phyloP scores from a whole-genome alignment of 2,329 filamentous ascomycete species.

The Aschersonia sp. region DNA sequence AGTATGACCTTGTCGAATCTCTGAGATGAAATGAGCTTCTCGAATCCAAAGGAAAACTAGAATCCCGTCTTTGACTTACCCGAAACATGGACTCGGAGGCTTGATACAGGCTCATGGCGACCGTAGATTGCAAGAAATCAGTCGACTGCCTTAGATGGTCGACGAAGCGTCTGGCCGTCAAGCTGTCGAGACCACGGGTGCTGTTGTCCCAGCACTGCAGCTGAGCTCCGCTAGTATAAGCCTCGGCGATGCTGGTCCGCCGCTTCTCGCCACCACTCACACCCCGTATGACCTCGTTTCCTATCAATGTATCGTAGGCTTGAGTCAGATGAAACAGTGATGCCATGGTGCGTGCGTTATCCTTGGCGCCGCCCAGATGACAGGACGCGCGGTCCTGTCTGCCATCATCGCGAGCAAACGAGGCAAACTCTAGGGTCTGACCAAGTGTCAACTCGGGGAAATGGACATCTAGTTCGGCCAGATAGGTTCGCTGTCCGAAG shows the following conservation, averaged over 20 bases:
- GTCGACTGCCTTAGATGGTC: not conserved
- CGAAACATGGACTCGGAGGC: not conserved
- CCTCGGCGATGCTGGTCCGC: constrained; percentile 54
- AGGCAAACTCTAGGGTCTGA: not conserved
- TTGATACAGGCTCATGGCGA: not conserved
- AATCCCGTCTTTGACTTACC: not conserved
- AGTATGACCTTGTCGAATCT: constrained; percentile 58
- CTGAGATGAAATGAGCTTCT: constrained; percentile 7
- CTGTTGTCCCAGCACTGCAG: constrained; percentile 56
- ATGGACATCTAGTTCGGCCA: not conserved
- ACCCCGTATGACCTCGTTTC: constrained; percentile 50
- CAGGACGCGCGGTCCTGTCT: too few species aligned
- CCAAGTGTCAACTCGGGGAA: not conserved
- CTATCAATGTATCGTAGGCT: constrained; percentile 50
- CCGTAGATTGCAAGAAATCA: not conserved
- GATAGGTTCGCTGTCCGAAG: not conserved
- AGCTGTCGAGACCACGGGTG: constrained; percentile 46
- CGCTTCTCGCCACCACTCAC: constrained; percentile 56
- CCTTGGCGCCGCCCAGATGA: not conserved
- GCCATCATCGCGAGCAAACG: not conserved
- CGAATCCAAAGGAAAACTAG: not conserved
- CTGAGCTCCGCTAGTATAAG: constrained; percentile 38
- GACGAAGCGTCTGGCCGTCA: not conserved
- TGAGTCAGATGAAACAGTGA: constrained; percentile 13
- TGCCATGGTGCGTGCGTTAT: not conserved